Conservation (phyloP, 768 basidiomycete genomes). For the Goffeauzyma gilvescens region DNA sequence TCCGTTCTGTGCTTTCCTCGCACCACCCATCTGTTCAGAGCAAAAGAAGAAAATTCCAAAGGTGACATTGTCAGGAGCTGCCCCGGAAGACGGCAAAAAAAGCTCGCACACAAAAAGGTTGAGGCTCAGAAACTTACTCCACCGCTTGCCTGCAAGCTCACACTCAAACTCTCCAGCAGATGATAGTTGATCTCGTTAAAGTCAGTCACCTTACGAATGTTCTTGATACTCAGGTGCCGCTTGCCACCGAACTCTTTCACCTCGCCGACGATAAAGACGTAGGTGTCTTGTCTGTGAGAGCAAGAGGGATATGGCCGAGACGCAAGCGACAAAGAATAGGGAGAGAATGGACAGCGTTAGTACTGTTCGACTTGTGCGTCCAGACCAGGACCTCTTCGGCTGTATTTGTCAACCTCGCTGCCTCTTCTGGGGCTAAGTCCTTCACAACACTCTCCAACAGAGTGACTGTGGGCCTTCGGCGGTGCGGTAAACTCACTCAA, state of each 20-base stretch:
- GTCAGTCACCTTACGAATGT: constrained; percentile 51
- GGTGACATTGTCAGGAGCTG: too few species aligned
- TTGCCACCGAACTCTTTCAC: constrained; percentile 67
- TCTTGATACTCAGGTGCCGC: constrained; percentile 58
- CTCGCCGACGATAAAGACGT: constrained; percentile 60
- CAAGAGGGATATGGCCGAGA: too few species aligned
- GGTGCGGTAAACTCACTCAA: constrained; percentile 28
- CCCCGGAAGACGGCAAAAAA: too few species aligned
- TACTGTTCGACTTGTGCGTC: too few species aligned
- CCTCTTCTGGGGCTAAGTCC: neutral
- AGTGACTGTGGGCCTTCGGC: too few species aligned
- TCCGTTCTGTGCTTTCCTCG: neutral
- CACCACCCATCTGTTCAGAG: neutral
- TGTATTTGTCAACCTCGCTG: too few species aligned
- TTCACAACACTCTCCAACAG: neutral
- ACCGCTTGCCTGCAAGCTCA: too few species aligned
- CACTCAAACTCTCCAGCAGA: constrained; percentile 51
- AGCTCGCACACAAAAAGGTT: neutral
- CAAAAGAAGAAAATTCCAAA: neutral
- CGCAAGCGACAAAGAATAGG: neutral
- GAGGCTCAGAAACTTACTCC: too few species aligned
- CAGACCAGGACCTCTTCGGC: too few species aligned
- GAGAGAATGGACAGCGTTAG: too few species aligned
- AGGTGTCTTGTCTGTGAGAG: constrained; percentile 46
- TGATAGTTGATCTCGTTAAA: constrained; percentile 67